Evolutionary conservation across 2,329 filamentous ascomycete genomes (phyloP).

Genomic region (Fusarium succisae): DNA sequence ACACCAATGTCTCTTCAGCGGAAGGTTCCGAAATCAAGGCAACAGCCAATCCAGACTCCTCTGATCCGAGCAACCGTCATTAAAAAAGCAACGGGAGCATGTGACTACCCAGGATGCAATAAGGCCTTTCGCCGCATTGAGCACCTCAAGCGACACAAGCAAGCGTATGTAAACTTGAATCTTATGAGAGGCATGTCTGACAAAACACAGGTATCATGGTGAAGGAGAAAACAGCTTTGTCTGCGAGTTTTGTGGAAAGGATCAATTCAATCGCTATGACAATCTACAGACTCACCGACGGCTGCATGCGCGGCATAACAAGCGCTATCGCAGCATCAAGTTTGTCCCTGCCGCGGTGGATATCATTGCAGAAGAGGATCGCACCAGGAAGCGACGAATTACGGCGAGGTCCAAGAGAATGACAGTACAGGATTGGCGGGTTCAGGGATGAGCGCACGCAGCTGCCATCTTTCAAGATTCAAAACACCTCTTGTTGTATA

Average conservation of each 20-base stretch:
- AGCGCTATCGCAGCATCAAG: slow-evolving; percentile 50
- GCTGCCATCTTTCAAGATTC: accelerated
- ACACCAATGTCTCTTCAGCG: slow-evolving; percentile 52
- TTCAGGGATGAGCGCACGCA: neutral
- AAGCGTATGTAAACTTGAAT: slow-evolving; percentile 53
- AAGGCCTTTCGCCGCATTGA: slow-evolving; percentile 62
- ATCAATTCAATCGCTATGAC: slow-evolving; percentile 52
- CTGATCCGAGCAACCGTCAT: neutral
- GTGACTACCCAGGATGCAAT: slow-evolving; percentile 56
- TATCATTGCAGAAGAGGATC: slow-evolving; percentile 50
- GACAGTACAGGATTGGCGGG: neutral
- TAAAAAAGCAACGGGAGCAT: slow-evolving; percentile 54
- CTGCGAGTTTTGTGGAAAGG: slow-evolving; percentile 54
- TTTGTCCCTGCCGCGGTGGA: slow-evolving; percentile 50
- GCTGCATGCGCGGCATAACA: slow-evolving; percentile 51
- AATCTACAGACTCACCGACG: slow-evolving; percentile 54
- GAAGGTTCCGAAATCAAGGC: slow-evolving; percentile 45
- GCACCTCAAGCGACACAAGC: slow-evolving; percentile 64
- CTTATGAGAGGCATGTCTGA: neutral
- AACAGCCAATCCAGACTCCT: neutral
- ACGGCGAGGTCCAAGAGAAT: slow-evolving; percentile 43
- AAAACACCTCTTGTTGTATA: neutral
- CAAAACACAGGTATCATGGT: slow-evolving; percentile 43
- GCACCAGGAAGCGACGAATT: slow-evolving; percentile 48
- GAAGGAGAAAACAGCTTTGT: slow-evolving; percentile 50